A percentile compares a stretch with the other conserved stretches of the same genome.
Evolutionary conservation across 1,284 basidiomycete species (phyloP).

Genomic region (Ustilago lituana): DNA sequence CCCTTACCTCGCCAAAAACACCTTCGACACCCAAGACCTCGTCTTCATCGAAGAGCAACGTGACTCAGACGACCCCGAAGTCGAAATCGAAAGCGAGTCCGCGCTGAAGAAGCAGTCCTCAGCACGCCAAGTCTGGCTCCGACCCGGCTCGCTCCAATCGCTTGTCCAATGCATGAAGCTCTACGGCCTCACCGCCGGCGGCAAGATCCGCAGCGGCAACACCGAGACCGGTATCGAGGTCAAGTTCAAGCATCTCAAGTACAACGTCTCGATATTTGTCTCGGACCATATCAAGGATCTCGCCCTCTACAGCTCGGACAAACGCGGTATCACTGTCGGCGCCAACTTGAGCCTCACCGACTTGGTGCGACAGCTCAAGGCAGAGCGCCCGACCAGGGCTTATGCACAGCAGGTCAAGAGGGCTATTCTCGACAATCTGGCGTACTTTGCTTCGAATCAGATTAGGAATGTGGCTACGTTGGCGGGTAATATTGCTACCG

Average conservation of each 20-base stretch:
- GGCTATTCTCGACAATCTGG: conserved; percentile 52
- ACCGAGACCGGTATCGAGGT: conserved; percentile 61
- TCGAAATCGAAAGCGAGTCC: conserved; percentile 19
- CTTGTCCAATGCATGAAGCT: conserved; percentile 46
- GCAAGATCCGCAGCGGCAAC: conserved; percentile 60
- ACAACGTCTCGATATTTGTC: conserved; percentile 64
- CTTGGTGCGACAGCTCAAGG: conserved; percentile 42
- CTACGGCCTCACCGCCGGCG: conserved; percentile 34
- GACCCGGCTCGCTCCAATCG: conserved; percentile 53
- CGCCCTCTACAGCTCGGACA: conserved; percentile 37
- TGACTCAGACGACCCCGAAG: conserved; percentile 32
- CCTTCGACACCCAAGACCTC: conserved; percentile 53
- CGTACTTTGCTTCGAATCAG: conserved; percentile 67
- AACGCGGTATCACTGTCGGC: conserved; percentile 57
- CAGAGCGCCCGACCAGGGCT: conserved; percentile 23
- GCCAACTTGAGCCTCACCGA: conserved; percentile 61
- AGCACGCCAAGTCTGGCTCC: conserved; percentile 53
- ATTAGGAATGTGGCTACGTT: conserved; percentile 67
- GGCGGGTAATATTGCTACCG: conserved; percentile 68
- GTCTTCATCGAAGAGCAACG: conserved; percentile 51
- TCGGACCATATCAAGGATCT: conserved; percentile 57
- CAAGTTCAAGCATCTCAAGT: conserved; percentile 56
- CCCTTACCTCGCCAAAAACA: conserved; percentile 58
- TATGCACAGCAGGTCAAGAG: conserved; percentile 49
- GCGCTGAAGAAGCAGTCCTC: conserved; percentile 8